These are phyloP conservation scores for Monilinia laxa DNA, from an alignment of 2,329 filamentous ascomycete genomes.

Conservation along the genomic window DNA sequence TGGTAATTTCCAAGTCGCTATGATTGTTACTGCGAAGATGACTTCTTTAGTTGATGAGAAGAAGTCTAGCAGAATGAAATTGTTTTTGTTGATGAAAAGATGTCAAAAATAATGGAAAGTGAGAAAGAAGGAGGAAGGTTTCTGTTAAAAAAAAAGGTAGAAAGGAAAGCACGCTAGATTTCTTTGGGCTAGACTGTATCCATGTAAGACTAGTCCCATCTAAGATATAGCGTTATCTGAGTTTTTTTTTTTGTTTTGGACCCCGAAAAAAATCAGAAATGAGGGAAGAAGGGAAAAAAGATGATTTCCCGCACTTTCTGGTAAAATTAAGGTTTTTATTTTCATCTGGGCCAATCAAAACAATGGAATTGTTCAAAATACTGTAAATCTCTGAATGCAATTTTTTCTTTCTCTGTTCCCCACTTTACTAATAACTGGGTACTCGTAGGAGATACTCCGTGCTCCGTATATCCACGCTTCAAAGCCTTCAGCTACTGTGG, in stretches of 20 bases:
- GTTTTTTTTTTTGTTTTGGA: slow-evolving; percentile 13
- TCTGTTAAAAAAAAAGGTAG: slow-evolving; percentile 28
- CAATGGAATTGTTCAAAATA: slow-evolving; percentile 15
- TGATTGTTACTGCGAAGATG: slow-evolving; percentile 24
- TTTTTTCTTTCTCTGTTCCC: background rate
- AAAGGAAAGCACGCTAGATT: slow-evolving; percentile 3
- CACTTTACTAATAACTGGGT: no score
- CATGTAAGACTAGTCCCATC: background rate
- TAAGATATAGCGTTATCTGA: background rate
- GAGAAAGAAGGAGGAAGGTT: slow-evolving; percentile 22
- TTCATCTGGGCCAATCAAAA: slow-evolving; percentile 4
- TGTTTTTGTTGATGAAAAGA: slow-evolving; percentile 27
- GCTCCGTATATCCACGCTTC: background rate
- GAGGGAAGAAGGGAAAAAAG: no score
- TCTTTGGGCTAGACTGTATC: background rate
- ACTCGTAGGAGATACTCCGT: no score
- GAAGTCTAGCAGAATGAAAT: slow-evolving; percentile 26
- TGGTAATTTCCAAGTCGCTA: slow-evolving; percentile 24
- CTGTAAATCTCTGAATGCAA: slow-evolving; percentile 15
- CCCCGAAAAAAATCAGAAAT: background rate
- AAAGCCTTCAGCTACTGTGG: background rate
- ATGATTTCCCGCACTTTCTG: background rate
- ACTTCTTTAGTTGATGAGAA: slow-evolving; percentile 32
- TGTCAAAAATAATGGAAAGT: slow-evolving; percentile 17
- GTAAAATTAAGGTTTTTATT: background rate